A percentile compares a stretch with the other conserved stretches of the same genome.
phyloP scores from a whole-genome alignment of 176 grass and related monocot species.

The Bolboschoenus planiculmis region DNA sequence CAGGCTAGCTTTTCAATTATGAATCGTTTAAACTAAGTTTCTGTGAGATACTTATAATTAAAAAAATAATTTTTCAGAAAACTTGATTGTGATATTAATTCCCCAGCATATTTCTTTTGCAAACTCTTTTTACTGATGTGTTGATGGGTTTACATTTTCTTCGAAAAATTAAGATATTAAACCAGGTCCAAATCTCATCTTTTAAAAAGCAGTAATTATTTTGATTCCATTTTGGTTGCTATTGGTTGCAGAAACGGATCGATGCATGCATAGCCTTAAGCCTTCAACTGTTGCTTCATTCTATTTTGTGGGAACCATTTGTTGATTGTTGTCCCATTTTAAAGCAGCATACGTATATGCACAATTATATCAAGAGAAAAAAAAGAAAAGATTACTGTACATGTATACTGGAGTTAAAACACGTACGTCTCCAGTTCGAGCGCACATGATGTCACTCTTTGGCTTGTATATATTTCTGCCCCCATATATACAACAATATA shows the following conservation, averaged over 20 bases:
- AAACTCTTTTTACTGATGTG: no score
- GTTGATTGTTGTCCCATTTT: constrained; percentile 15
- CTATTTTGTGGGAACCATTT: not conserved
- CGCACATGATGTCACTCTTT: not conserved
- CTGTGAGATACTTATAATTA: no score
- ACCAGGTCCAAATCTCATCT: not conserved
- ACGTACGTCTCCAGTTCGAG: not conserved
- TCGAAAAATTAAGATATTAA: not conserved
- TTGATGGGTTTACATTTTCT: no score
- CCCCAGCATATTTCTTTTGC: no score
- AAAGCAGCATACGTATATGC: constrained; percentile 4
- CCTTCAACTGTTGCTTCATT: not conserved
- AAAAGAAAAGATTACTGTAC: not conserved
- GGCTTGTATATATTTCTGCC: not conserved
- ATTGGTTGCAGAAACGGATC: not conserved
- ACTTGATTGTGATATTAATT: no score
- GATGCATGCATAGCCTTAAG: not conserved
- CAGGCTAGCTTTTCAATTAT: no score
- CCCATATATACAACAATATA: not conserved
- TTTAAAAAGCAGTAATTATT: not conserved
- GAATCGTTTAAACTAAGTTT: no score
- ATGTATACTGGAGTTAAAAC: not conserved
- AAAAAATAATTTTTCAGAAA: no score
- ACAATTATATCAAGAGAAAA: not conserved
- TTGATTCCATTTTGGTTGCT: not conserved